Evolutionary conservation across 768 basidiomycete species (phyloP).

Genomic region (Serendipita sp.): DNA sequence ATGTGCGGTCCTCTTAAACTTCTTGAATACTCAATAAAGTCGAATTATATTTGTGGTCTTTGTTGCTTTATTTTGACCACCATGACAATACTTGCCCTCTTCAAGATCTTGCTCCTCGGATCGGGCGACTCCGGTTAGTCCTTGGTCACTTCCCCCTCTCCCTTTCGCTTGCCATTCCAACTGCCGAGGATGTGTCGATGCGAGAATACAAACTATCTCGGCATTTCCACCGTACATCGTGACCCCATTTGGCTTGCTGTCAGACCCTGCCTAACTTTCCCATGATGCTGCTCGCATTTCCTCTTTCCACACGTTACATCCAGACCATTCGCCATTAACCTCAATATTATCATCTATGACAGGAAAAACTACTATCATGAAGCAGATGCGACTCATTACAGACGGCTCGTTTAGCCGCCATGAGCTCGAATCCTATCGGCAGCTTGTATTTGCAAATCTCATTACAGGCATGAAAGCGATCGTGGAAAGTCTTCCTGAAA

Average conservation of each 20-base stretch:
- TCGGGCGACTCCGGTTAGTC: slow-evolving; percentile 91
- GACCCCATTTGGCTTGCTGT: neutral
- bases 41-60: neutral
- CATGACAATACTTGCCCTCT: no score
- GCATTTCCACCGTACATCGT: neutral
- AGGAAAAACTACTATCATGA: slow-evolving; percentile 6
- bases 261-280: no score
- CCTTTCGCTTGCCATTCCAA: slow-evolving; percentile 39
- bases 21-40: neutral
- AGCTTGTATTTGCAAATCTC: slow-evolving; percentile 85
- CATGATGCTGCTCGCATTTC: slow-evolving; percentile 6
- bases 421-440: slow-evolving; percentile 80
- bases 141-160: slow-evolving; percentile 19
- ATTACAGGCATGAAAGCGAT: slow-evolving; percentile 70
- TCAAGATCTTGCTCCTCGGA: slow-evolving; percentile 70
- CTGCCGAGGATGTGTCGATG: no score
- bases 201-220: neutral
- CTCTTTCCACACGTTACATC: neutral
- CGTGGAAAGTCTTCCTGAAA: slow-evolving; percentile 79
- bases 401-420: slow-evolving; percentile 61
- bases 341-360: neutral
- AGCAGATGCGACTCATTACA: slow-evolving; percentile 98
- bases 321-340: neutral
- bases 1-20: neutral
- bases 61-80: no score